A percentile compares a stretch with the other conserved stretches of the same genome.
Conservation (phyloP, 2,329 filamentous ascomycete genomes). For the Diaporthe sp. region DNA sequence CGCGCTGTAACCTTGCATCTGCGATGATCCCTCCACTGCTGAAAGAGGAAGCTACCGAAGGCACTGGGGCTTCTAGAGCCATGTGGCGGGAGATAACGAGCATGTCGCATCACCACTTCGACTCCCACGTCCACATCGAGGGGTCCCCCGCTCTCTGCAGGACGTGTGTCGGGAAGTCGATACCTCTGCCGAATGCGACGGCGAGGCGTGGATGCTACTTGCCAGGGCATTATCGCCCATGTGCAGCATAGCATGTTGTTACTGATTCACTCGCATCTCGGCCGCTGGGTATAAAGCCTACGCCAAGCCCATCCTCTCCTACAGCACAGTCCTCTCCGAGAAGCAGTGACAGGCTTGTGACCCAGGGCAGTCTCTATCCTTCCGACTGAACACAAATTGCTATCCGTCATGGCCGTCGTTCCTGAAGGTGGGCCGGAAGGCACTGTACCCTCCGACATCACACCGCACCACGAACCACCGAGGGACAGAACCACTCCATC, state of each 20-base stretch:
- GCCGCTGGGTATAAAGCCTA: background rate
- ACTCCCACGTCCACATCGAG: background rate
- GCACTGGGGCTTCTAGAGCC: background rate
- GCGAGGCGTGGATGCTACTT: background rate
- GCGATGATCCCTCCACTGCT: background rate
- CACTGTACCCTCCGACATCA: background rate
- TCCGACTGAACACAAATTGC: background rate
- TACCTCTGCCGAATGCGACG: background rate
- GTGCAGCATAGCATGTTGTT: background rate
- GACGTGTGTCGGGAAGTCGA: too few relatives aligned
- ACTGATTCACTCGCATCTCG: background rate
- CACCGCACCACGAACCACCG: background rate
- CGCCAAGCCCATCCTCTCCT: background rate
- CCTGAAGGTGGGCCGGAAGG: conserved; percentile 30
- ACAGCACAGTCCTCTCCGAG: too few relatives aligned
- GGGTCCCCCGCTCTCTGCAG: background rate
- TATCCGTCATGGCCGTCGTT: conserved; percentile 23
- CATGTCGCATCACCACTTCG: background rate
- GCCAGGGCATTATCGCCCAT: background rate
- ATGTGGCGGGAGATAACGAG: conserved; percentile 17
- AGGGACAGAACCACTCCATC: background rate
- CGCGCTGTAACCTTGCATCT: background rate
- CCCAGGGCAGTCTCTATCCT: background rate
- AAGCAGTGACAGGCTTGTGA: background rate
- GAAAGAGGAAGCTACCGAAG: conserved; percentile 30